phyloP scores from a whole-genome alignment of 768 basidiomycete genomes.

The Suillus placidus region DNA sequence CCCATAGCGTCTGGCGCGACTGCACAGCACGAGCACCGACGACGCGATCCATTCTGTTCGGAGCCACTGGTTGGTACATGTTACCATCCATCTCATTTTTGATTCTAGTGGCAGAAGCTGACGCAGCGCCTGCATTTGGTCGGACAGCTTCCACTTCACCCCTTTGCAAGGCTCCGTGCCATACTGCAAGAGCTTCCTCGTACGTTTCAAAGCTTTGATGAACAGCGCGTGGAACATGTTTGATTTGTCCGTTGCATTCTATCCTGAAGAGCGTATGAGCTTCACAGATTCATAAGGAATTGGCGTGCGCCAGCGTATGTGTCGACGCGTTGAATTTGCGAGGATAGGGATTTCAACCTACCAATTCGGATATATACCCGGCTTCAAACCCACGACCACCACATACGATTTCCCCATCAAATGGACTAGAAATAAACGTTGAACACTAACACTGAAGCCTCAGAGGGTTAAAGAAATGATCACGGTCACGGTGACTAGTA shows the following conservation, averaged over 20 bases:
- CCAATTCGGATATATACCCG: constrained; percentile 35
- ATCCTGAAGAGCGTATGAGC: constrained; percentile 39
- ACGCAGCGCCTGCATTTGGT: constrained; percentile 13
- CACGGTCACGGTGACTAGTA: not conserved
- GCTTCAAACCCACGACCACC: constrained; percentile 29
- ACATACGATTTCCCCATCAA: constrained; percentile 32
- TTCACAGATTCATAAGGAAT: constrained; percentile 13
- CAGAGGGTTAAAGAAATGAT: not conserved
- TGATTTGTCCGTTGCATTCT: constrained; percentile 46
- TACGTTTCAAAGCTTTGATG: constrained; percentile 46
- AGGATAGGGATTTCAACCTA: constrained; percentile 17
- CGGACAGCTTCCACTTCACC: constrained; percentile 28
- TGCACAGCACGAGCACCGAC: constrained; percentile 9
- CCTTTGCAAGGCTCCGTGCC: constrained; percentile 30
- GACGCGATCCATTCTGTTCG: constrained; percentile 5
- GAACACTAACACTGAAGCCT: too few relatives aligned
- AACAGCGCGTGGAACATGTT: constrained; percentile 43
- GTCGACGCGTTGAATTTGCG: constrained; percentile 15
- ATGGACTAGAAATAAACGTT: not conserved
- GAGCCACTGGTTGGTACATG: constrained; percentile 3
- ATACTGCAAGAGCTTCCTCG: constrained; percentile 43
- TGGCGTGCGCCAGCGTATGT: constrained; percentile 35
- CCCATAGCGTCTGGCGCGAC: constrained; percentile 17
- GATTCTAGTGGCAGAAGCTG: constrained; percentile 11
- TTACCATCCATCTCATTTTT: constrained; percentile 9